Evolutionary conservation across 2,329 filamentous ascomycete genomes (phyloP), one percentile per base, ranked within the genome.

Genomic region (Periglandula ipomoeae): DNA sequence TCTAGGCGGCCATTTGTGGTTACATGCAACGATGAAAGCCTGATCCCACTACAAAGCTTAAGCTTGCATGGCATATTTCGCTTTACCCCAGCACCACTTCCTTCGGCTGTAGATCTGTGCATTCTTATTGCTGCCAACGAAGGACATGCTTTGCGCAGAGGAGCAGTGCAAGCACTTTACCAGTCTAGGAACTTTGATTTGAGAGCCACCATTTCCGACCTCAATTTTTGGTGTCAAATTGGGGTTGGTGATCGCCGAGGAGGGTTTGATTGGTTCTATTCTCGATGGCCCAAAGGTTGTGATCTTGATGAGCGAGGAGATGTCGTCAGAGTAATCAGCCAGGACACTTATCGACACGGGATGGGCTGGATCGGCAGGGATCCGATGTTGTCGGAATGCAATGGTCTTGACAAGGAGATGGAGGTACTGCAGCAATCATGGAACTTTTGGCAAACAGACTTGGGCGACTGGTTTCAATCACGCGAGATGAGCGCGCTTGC

Each of bases 161-260:
- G 78, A 23, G 80, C 87, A 0, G 75, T 95, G 0, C 72, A 76
- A 46, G 70, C 78, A 6, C 74, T 98, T 2, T 95, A 89, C 59
- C 72, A 76, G 47, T 79, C 80, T 13, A 84, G 86, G 47, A 64
- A 75, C 2, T 68, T 75, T 24, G 93, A 98, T 62, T 69, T 98
- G 11, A 82, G 93, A 48, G 88, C 84, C 20, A 83, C 85, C 2
- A 80, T 98, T 44, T 82, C 78, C 49, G 89, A 97, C 52, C 75
- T 98, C 24, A 84, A 95, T 62, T 93, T 94, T 62, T 98, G 91
- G 91, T 98, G 94, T 63, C 93, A 98, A 63, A 89, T 97, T 67
- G 89, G 85, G 0, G 81, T 98, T 9, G 94, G 93, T 5, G 93
- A 95, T 61, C 74, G 81, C n/a, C 86, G 86, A 56, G 86, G 87